Evolutionary conservation across 2,329 filamentous ascomycete genomes (phyloP), one percentile per base, ranked within the genome.

Genomic region (Aspergillus novoparasiticus): DNA sequence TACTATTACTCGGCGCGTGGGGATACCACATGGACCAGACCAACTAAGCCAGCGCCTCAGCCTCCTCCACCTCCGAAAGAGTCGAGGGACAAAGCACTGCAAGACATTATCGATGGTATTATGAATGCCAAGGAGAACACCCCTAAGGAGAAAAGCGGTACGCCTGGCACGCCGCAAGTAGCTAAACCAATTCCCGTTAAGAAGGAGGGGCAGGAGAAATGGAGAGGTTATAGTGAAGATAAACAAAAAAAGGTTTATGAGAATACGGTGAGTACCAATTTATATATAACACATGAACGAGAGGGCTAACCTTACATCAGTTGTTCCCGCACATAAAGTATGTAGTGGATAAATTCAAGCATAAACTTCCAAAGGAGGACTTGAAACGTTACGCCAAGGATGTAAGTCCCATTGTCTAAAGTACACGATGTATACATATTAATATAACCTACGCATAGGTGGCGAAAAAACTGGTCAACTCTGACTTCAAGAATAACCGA

Each of bases 181-280:
- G 81, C 82, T 3, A 85, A 85, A 1, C 78, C 81, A 5, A 83
- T 84, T 53, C 86, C 90, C 32, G 78, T 79, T 39, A 78, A 75
- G 66, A 80, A 76, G 64, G 76, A 77, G 64, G 71, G 72, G 10
- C 74, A 79, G 26, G 82, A 83, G 50, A 83, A 84, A 55, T 83
- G 83, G 69, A 84, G 82, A 72, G 83, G 79, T 58, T 81, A 81
- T 63, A 77, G 79, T 60, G 76, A 83, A 69, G 94, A 97, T 68
- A 97, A 97, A 79, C 92, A 95, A 79, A 96, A 93, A 86, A 97
- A 93, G 81, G 84, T 97, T 2, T 98, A 97, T 72, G 94, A 97
- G 77, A 94, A 94, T 74, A 96, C 93, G 58, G 93, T 96, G 84
- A 77, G 91, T 82, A 16, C 32, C 21, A 14, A 26, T 8, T 10